phyloP scores from a whole-genome alignment of 768 basidiomycete species.

The Podaxis sp. region DNA sequence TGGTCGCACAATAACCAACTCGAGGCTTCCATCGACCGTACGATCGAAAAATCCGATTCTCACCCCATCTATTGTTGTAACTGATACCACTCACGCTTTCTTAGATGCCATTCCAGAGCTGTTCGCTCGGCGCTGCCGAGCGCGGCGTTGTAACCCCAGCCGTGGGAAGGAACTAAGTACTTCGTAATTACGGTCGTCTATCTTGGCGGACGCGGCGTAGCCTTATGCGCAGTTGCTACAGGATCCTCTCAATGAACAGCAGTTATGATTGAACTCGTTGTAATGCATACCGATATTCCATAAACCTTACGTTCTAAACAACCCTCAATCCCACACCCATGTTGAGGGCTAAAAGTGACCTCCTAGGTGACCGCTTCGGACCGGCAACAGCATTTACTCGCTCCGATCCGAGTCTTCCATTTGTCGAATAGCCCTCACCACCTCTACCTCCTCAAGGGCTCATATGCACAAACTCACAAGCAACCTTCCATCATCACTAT shows the following conservation, averaged over 20 bases:
- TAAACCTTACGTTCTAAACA: too few species aligned
- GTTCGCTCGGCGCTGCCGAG: background rate
- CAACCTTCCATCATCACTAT: too few species aligned
- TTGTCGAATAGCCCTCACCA: background rate
- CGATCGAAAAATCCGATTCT: background rate
- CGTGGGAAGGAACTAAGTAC: background rate
- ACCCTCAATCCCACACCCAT: too few species aligned
- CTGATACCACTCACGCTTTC: background rate
- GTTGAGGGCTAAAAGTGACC: too few species aligned
- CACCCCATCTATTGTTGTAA: background rate
- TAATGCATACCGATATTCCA: too few species aligned
- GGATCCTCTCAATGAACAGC: too few species aligned
- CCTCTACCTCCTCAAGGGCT: background rate
- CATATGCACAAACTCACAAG: conserved; percentile 1
- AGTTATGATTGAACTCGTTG: too few species aligned
- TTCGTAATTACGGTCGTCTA: background rate
- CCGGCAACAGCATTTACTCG: background rate
- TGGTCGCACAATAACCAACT: background rate
- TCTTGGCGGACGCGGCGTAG: too few species aligned
- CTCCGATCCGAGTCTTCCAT: conserved; percentile 2
- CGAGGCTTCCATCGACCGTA: background rate
- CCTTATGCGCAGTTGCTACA: too few species aligned
- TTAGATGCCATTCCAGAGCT: too few species aligned
- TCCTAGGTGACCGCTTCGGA: background rate
- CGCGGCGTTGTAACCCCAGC: background rate